phyloP scores from a whole-genome alignment of 2,329 filamentous ascomycete genomes.

The Nigrograna mackinnonii region DNA sequence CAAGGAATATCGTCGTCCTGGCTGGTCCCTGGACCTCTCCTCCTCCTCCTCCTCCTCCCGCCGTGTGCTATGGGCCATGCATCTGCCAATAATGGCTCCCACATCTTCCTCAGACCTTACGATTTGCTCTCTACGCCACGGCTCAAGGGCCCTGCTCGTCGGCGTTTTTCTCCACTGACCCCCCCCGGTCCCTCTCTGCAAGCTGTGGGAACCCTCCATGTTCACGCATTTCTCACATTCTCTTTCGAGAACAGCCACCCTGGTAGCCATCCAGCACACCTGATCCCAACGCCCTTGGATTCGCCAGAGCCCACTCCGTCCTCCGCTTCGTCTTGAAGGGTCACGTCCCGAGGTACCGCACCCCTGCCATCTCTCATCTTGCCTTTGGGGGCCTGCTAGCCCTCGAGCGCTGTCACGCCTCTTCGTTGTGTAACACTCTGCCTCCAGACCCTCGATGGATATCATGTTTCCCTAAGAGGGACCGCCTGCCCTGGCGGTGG shows the following conservation, averaged over 20 bases:
- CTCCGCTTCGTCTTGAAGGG: slow-evolving; percentile 31
- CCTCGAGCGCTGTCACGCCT: slow-evolving; percentile 42
- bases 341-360: slow-evolving; percentile 46
- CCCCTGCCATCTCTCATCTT: slow-evolving; percentile 38
- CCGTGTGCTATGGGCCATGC: slow-evolving; percentile 34
- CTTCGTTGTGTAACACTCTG: slow-evolving; percentile 42
- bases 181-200: slow-evolving; percentile 34
- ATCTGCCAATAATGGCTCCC: slow-evolving; percentile 40
- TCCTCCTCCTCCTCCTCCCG: too few relatives aligned
- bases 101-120: slow-evolving; percentile 36
- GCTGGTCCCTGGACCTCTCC: slow-evolving; percentile 43
- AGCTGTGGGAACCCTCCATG: slow-evolving; percentile 35
- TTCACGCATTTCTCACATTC: slow-evolving; percentile 39
- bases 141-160: slow-evolving; percentile 40
- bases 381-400: slow-evolving; percentile 34
- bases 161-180: slow-evolving; percentile 42
- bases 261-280: slow-evolving; percentile 35
- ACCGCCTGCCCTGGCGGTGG: slow-evolving; percentile 35
- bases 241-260: slow-evolving; percentile 37
- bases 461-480: slow-evolving; percentile 41
- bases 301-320: slow-evolving; percentile 40
- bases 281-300: slow-evolving; percentile 38
- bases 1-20: slow-evolving; percentile 15
- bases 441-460: slow-evolving; percentile 43
- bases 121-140: slow-evolving; percentile 42